Conservation (phyloP, 495 filamentous ascomycete species). For the Xylaria venustula region DNA sequence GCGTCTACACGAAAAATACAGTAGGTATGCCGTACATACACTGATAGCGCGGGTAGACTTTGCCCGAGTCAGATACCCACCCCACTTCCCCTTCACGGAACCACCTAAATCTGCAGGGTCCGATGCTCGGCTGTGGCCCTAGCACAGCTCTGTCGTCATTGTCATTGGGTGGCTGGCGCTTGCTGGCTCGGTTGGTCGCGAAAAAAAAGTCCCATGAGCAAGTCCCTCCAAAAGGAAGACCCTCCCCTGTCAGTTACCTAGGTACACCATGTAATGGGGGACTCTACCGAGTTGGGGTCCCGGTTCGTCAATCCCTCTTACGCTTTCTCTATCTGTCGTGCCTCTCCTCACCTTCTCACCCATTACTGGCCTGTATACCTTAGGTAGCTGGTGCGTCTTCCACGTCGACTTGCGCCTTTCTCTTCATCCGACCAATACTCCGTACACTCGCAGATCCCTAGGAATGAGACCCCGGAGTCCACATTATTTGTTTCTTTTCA, state of each 20-base stretch:
- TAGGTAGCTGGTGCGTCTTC: too few species aligned
- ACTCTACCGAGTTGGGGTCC: neutral
- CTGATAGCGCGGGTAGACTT: neutral
- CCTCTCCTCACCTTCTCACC: neutral
- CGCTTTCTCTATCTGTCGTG: neutral
- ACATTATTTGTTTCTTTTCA: slow-evolving; percentile 5
- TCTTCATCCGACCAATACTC: neutral
- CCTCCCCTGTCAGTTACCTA: slow-evolving; percentile 12
- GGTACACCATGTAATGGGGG: neutral
- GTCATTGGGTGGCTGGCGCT: slow-evolving; percentile 12
- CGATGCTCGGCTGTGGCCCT: slow-evolving; percentile 29
- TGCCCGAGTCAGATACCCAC: neutral
- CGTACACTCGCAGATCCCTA: neutral
- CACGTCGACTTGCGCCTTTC: neutral
- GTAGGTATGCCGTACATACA: too few species aligned
- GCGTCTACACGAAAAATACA: too few species aligned
- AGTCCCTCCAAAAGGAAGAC: neutral
- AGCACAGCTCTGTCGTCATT: slow-evolving; percentile 18
- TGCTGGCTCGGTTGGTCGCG: slow-evolving; percentile 13
- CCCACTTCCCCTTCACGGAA: slow-evolving; percentile 12
- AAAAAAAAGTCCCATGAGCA: slow-evolving; percentile 13
- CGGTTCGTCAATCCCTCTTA: neutral
- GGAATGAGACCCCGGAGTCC: slow-evolving; percentile 23
- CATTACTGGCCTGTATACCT: too few species aligned
- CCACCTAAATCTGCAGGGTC: slow-evolving; percentile 27